Evolutionary conservation across 2,329 filamentous ascomycete genomes (phyloP).

Genomic region (Lecanicillium sp.): DNA sequence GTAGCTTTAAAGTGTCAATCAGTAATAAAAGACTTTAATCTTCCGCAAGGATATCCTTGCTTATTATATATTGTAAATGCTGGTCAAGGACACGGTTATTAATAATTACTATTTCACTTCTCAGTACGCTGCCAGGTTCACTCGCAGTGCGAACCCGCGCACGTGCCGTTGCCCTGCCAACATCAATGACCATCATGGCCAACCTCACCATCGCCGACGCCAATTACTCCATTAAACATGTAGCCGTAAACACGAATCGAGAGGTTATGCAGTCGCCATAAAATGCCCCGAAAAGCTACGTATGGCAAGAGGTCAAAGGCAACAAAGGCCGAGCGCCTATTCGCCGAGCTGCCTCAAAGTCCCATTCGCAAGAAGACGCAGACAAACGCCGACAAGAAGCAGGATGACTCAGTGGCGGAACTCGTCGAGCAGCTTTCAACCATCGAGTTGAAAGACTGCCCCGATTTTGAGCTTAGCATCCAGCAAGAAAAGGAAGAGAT

Average conservation of each 20-base stretch:
- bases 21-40: too few relatives aligned
- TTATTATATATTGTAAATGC: too few relatives aligned
- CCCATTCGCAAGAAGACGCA: slow-evolving; percentile 28
- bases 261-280: slow-evolving; percentile 7
- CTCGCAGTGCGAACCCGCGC: not conserved
- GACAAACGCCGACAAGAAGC: slow-evolving; percentile 8
- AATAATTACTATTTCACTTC: too few relatives aligned
- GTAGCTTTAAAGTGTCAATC: too few relatives aligned
- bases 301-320: slow-evolving; percentile 44
- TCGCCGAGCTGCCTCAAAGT: slow-evolving; percentile 43
- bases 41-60: too few relatives aligned
- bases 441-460: slow-evolving; percentile 12
- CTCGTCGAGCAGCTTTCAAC: slow-evolving; percentile 26
- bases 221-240: not conserved
- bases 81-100: too few relatives aligned
- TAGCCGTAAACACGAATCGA: not conserved
- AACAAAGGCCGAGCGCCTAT: slow-evolving; percentile 38
- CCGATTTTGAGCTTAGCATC: too few relatives aligned
- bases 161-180: slow-evolving; percentile 16
- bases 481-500: too few relatives aligned
- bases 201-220: not conserved
- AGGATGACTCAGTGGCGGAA: slow-evolving; percentile 18
- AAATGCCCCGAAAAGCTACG: slow-evolving; percentile 38
- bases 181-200: not conserved
- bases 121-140: too few relatives aligned